A percentile compares a stretch with the other conserved stretches of the same genome.
Evolutionary conservation across 2,329 filamentous ascomycete genomes (phyloP).

Genomic region (Sphaerostilbella broomeana): DNA sequence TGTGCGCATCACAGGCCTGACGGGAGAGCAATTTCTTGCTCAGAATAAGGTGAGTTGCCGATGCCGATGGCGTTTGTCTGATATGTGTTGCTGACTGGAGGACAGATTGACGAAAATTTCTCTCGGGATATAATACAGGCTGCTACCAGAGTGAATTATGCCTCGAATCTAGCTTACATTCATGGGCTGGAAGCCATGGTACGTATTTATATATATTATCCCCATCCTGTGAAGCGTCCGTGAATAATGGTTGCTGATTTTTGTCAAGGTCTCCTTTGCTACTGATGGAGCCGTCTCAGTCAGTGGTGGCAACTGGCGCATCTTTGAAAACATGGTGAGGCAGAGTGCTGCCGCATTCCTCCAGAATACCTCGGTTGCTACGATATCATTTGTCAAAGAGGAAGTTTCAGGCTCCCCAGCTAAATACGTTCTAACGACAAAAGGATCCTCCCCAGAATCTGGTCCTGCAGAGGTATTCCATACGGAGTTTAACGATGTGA

Average conservation of each 20-base stretch:
- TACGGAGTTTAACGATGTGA: conserved; percentile 65
- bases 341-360: conserved; percentile 53
- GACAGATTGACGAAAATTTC: conserved; percentile 57
- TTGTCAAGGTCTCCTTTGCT: conserved; percentile 66
- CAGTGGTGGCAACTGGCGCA: conserved; percentile 84
- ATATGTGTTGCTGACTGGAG: conserved; percentile 1
- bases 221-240: neutral
- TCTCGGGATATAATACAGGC: conserved; percentile 80
- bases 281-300: conserved; percentile 76
- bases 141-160: conserved; percentile 89
- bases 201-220: conserved; percentile 6
- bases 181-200: conserved; percentile 85
- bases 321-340: conserved; percentile 77
- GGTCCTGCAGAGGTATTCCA: conserved; percentile 34
- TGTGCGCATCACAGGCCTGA: conserved; percentile 56
- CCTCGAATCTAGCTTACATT: conserved; percentile 76
- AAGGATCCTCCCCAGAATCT: conserved; percentile 17
- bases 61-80: neutral
- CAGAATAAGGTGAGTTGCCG: conserved; percentile 46
- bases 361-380: conserved; percentile 61
- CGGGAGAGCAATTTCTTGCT: conserved; percentile 66
- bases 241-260: neutral
- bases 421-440: conserved; percentile 43
- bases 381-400: conserved; percentile 45
- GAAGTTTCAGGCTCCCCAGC: conserved; percentile 31